Evolutionary conservation across 2,329 filamentous ascomycete species (phyloP).

Genomic region (Drechslera avenae): DNA sequence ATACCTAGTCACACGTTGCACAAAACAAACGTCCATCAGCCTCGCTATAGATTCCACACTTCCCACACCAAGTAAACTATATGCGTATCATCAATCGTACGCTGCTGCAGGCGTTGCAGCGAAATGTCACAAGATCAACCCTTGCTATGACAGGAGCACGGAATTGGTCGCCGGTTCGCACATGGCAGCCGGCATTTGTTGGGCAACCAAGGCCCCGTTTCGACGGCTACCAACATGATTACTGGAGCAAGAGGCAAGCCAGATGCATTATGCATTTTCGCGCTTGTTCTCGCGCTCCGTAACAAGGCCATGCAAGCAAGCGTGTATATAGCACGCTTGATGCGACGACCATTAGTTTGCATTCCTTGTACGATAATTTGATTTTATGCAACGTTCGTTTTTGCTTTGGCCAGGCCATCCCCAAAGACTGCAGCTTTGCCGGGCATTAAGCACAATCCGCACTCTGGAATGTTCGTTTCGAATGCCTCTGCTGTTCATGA

Average conservation of each 20-base stretch:
- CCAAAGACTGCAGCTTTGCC: background rate
- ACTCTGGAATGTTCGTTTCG: background rate
- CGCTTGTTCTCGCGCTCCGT: background rate
- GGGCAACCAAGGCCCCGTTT: conserved; percentile 6
- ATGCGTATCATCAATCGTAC: background rate
- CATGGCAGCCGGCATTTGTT: conserved; percentile 12
- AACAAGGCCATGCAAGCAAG: background rate
- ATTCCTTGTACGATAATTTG: background rate
- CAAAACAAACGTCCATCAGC: background rate
- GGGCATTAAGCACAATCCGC: background rate
- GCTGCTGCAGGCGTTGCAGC: background rate
- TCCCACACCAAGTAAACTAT: background rate
- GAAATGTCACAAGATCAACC: background rate
- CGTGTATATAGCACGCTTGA: background rate
- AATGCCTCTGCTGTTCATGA: background rate
- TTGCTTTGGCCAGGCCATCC: background rate
- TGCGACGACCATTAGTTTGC: background rate
- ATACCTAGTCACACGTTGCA: conserved; percentile 3
- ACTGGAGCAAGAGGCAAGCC: background rate
- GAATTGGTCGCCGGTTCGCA: background rate
- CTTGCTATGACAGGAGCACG: background rate
- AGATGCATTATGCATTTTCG: background rate
- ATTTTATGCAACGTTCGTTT: background rate
- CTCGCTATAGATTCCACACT: background rate
- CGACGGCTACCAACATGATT: conserved; percentile 1